These are phyloP conservation scores for Plenodomus biglobosus DNA, from an alignment of 2,329 filamentous ascomycete genomes.

Conservation along the genomic window DNA sequence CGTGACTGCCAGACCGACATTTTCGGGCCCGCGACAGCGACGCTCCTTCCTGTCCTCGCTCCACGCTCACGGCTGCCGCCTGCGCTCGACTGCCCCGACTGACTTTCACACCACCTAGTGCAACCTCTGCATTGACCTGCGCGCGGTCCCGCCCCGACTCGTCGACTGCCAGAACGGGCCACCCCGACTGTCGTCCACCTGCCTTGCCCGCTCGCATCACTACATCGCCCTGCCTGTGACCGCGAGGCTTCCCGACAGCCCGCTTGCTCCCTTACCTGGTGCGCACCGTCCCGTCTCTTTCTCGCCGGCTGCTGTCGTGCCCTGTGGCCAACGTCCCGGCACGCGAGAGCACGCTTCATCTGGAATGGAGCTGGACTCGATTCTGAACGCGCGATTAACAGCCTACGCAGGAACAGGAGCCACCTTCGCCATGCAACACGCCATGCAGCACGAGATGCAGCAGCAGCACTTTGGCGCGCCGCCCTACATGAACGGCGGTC, in stretches of 20 bases:
- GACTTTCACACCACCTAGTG: slow-evolving; percentile 37
- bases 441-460: slow-evolving; percentile 47
- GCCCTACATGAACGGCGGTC: slow-evolving; percentile 51
- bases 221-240: slow-evolving; percentile 25
- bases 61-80: slow-evolving; percentile 14
- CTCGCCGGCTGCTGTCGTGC: slow-evolving; percentile 16
- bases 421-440: slow-evolving; percentile 46
- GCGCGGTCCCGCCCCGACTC: slow-evolving; percentile 39
- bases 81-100: slow-evolving; percentile 29
- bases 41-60: slow-evolving; percentile 15
- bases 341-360: slow-evolving; percentile 23
- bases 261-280: slow-evolving; percentile 30
- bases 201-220: slow-evolving; percentile 25
- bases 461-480: slow-evolving; percentile 51
- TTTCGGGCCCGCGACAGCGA: slow-evolving; percentile 26
- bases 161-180: slow-evolving; percentile 35
- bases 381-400: slow-evolving; percentile 48
- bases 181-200: slow-evolving; percentile 24
- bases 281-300: slow-evolving; percentile 37
- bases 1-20: slow-evolving; percentile 28
- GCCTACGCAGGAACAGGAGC: slow-evolving; percentile 41
- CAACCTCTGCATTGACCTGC: slow-evolving; percentile 45
- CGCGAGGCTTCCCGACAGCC: slow-evolving; percentile 30
- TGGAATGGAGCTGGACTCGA: slow-evolving; percentile 46
- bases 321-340: slow-evolving; percentile 17